These are phyloP conservation scores for Linum trigynum DNA, from an alignment of 345 rosid species.

Conservation along the genomic window DNA sequence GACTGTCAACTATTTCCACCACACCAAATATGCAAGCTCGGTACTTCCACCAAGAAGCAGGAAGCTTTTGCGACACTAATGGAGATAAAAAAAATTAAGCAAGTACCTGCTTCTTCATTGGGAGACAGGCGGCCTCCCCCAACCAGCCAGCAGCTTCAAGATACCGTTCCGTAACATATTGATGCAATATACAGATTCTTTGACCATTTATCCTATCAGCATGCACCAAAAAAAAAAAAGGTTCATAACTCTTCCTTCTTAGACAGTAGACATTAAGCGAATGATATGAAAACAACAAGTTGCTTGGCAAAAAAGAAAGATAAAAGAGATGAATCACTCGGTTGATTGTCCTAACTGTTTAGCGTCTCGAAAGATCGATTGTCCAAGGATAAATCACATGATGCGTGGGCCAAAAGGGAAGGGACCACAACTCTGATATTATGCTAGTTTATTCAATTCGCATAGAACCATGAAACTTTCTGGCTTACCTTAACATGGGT, in stretches of 20 bases:
- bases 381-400: background rate
- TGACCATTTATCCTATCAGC: background rate
- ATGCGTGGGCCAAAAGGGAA: no score
- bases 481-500: conserved; percentile 74
- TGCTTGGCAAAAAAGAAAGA: no score
- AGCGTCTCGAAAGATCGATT: no score
- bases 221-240: background rate
- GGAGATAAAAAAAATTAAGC: no score
- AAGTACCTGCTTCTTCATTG: background rate
- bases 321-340: no score
- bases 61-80: background rate
- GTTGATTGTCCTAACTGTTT: no score
- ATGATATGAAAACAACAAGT: background rate
- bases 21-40: background rate
- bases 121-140: background rate
- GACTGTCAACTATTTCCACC: background rate
- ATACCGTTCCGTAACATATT: background rate
- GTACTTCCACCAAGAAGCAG: background rate
- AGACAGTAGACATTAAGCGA: background rate
- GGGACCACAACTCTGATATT: no score
- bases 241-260: background rate
- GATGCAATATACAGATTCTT: background rate
- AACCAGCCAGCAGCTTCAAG: background rate
- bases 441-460: no score
- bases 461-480: background rate